These are phyloP conservation scores for Ogataea parapolymorpha DNA, from an alignment of 805 yeast species.

Conservation along the genomic window DNA sequence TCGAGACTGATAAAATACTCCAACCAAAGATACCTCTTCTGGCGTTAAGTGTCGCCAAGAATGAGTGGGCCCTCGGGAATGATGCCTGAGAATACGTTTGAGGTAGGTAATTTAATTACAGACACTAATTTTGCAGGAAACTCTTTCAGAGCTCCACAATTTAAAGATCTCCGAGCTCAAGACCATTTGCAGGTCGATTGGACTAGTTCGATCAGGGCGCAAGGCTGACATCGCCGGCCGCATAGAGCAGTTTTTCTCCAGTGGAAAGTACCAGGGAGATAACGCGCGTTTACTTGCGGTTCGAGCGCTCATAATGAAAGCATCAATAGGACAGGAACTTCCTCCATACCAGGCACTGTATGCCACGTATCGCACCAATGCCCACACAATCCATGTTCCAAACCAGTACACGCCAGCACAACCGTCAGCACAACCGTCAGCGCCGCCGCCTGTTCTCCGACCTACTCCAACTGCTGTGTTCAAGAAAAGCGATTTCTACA, in stretches of 20 bases:
- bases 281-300: slow-evolving; percentile 43
- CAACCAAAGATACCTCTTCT: slow-evolving; percentile 1
- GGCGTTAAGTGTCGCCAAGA: slow-evolving; percentile 1
- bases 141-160: slow-evolving; percentile 30
- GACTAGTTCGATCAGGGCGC: slow-evolving; percentile 51
- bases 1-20: background rate
- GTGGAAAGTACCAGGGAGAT: slow-evolving; percentile 39
- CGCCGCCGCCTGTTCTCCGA: slow-evolving; percentile 12
- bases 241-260: slow-evolving; percentile 42
- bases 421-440: slow-evolving; percentile 9
- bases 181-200: slow-evolving; percentile 47
- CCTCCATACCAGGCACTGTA: slow-evolving; percentile 37
- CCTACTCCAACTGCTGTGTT: slow-evolving; percentile 43
- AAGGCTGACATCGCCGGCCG: slow-evolving; percentile 61
- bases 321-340: slow-evolving; percentile 30
- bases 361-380: slow-evolving; percentile 15
- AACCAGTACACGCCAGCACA: slow-evolving; percentile 17
- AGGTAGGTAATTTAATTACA: slow-evolving; percentile 8
- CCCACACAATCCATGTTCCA: slow-evolving; percentile 25
- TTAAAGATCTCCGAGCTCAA: slow-evolving; percentile 53
- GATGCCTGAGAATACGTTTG: slow-evolving; percentile 17
- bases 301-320: slow-evolving; percentile 40
- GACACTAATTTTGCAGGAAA: slow-evolving; percentile 21
- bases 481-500: slow-evolving; percentile 55
- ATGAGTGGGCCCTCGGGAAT: slow-evolving; percentile 16